Percentiles rank a stretch among this genome's conserved stretches.
Conservation (phyloP, 495 filamentous ascomycete species). For the Lasiosphaeriaceae sp. region DNA sequence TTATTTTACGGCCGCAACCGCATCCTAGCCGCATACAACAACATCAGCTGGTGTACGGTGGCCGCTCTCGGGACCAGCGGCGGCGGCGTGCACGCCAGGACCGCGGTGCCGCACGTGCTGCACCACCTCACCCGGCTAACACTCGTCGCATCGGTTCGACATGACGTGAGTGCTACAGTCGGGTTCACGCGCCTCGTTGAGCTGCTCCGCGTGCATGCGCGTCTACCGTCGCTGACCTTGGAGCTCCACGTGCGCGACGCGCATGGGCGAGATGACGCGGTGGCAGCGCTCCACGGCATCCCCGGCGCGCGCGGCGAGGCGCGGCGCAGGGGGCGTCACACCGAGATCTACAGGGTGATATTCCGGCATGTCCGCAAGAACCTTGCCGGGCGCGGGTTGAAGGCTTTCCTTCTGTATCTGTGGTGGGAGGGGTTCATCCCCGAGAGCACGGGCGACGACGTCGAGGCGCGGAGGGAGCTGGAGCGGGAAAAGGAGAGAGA, state of each 20-base stretch:
- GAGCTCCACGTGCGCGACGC: background rate
- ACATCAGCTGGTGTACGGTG: background rate
- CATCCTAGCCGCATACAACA: background rate
- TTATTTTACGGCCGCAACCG: background rate
- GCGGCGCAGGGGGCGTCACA: background rate
- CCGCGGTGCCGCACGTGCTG: background rate
- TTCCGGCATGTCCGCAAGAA: background rate
- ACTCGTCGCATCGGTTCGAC: background rate
- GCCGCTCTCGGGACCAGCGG: background rate
- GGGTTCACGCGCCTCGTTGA: background rate
- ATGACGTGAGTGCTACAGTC: background rate
- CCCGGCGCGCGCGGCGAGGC: background rate
- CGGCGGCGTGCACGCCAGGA: background rate
- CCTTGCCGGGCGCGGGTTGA: background rate
- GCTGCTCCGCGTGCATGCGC: background rate
- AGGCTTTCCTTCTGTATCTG: background rate
- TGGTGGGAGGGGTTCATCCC: background rate
- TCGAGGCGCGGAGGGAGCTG: background rate
- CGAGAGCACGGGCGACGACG: background rate
- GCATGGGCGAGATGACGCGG: background rate
- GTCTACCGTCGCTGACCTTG: background rate
- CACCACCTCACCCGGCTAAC: background rate
- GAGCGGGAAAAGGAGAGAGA: background rate
- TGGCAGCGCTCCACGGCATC: background rate
- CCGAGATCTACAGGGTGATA: slow-evolving; percentile 1